Evolutionary conservation across 306 rosid genomes (phyloP), one percentile per base, ranked within the genome.

Genomic region (Phaseolus lunatus): DNA sequence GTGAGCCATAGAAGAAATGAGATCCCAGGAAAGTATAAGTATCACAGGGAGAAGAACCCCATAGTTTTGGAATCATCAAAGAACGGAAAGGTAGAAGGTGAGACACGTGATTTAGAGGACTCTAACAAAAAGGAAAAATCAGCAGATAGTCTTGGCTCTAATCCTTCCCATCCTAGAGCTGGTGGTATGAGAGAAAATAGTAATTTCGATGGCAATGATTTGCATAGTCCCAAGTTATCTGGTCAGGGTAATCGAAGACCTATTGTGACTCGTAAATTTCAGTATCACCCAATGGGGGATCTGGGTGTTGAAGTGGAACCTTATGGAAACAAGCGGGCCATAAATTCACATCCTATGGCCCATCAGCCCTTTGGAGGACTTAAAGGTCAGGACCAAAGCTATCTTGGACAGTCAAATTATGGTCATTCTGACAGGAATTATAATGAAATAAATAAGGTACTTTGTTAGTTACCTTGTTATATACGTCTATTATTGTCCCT

Each of bases 251-350:
- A 81, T 86, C 90, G 83, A 80, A 92, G 80, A 80, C 84, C 89
- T 52, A 75, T 86, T 44, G 84, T 62, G 63, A 72, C 89, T 67
- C 91, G 90, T 75, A 90, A 87, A 82, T 90, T 92, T 84, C 98
- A 94, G 84, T 89, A 92, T 70, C 98, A 92, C 74, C 98, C 97
- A 10, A 92, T 94, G 97, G 97, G 97, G 80, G 92, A 86, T 82
- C 54, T 70, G 26, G 92, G 91, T 77, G 83, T 78, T 66, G 93
- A 88, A 47, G 81, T 57, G 33, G 94, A 90, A 27, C 79, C 87
- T 74, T 79, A 84, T 82, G 96, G 89, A 67, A 74, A 85, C 83
- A 86, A 80, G 49, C 90, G 75, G 31, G 74, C 39, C 47, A 80
- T 78, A 61, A 67, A 86, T 76, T 78, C 91, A 72, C 97, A 82